A percentile compares a stretch with the other conserved stretches of the same genome.
phyloP scores from a whole-genome alignment of 345 rosid genomes.

The Eucalyptus pauciflora region DNA sequence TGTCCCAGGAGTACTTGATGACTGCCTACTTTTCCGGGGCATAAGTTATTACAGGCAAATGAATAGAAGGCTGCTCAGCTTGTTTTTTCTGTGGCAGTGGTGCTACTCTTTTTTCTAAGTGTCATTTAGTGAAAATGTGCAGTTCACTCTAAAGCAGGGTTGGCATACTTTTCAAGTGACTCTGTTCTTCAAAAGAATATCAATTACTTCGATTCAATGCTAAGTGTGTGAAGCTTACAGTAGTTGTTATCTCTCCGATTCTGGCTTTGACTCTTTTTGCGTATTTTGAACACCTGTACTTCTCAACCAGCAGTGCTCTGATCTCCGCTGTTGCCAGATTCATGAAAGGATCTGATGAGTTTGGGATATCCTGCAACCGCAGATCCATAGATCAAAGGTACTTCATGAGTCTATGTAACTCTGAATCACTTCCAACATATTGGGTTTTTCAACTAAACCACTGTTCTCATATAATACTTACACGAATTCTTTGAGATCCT shows the following conservation, averaged over 20 bases:
- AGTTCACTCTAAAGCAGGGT: neutral
- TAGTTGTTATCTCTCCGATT: neutral
- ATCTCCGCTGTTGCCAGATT: constrained; percentile 3
- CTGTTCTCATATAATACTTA: neutral
- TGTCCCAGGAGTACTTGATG: neutral
- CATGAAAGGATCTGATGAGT: constrained; percentile 13
- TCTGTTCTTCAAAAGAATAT: neutral
- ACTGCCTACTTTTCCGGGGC: neutral
- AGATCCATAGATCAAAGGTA: neutral
- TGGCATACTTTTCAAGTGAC: neutral
- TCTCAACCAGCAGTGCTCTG: neutral
- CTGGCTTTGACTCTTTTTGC: neutral
- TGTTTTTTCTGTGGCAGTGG: neutral
- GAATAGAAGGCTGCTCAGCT: neutral
- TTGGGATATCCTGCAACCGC: constrained; percentile 43
- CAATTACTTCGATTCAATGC: neutral
- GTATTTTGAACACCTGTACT: constrained; percentile 1
- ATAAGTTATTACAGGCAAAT: neutral
- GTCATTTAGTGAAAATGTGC: neutral
- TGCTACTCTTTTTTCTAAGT: neutral
- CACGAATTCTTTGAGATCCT: constrained; percentile 53
- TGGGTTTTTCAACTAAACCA: neutral
- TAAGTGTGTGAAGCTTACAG: neutral
- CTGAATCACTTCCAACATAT: neutral
- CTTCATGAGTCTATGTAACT: neutral